Base-by-base conservation (phyloP, 1,139 yeast species). In the Geotrichum cucujoidarum region DNA sequence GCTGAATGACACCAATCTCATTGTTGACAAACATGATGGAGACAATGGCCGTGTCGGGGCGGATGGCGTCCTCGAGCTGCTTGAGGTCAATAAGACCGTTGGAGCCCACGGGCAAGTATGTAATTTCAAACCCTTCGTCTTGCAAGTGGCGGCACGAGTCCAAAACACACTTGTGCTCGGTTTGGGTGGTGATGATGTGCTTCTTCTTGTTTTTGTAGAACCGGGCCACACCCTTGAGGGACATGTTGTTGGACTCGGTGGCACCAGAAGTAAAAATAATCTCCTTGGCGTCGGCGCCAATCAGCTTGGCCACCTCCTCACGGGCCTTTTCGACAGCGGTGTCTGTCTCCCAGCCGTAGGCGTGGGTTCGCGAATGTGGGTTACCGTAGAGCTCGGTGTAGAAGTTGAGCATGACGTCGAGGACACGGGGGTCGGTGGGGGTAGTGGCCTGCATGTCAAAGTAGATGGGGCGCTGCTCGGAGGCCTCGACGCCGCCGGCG, bases 271-370 rank as follows among this genome's bases (percentile, higher is more conserved):
- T 92, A 73, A 92, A 90, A 48, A 92, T 84, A 59, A 92, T 92
- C 70, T 94, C 98, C 71, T 90, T 92, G 43, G 97, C 89, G 65
- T 92, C 97, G 22, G 98, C 98, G 33, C 81, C 80, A 58, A 94
- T 89, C 47, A 92, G 77, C 34, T 74, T 73, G 3, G 98, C 97
- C 49, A 92, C 75, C 59, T 89, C 76, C 47, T 72, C 75, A 61
- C 99, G 79, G 2, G 98, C 95, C 49, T 72, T 73, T 63, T 92
- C 98, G 31, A 94, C 95, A 53, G 85, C 96, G 58, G 77, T 78
- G 52, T 90, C 97, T 4, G 98, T 86, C 70, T 92, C 99, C 99
- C 99, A 92, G 32, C 99, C 99, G 65, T 92, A 92, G n/a, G 95
- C 79, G 64, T 92, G 97, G 11, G 98, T 94, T 48, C 95, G 81